These are phyloP conservation scores for Neopestalotiopsis rosae DNA, from an alignment of 2,329 filamentous ascomycete genomes.

Conservation along the genomic window DNA sequence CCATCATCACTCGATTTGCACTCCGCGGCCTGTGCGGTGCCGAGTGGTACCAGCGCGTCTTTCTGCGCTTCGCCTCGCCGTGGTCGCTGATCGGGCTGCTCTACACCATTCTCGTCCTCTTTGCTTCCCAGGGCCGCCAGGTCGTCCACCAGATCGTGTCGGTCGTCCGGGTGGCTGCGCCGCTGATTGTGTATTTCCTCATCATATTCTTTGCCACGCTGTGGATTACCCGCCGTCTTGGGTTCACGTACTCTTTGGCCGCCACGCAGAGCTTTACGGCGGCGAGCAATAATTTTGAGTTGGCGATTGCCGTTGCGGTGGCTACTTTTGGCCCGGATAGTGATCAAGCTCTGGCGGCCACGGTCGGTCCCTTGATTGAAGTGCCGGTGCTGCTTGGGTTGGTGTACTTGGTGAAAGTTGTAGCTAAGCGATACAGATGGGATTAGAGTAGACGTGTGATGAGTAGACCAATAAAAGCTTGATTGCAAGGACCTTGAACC, in stretches of 20 bases:
- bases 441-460: slow-evolving; percentile 26
- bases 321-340: slow-evolving; percentile 80
- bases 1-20: slow-evolving; percentile 73
- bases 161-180: slow-evolving; percentile 80
- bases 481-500: background rate
- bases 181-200: slow-evolving; percentile 81
- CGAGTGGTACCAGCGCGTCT: slow-evolving; percentile 69
- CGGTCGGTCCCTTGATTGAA: slow-evolving; percentile 85
- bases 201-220: slow-evolving; percentile 76
- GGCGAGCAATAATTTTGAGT: slow-evolving; percentile 91
- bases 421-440: slow-evolving; percentile 62
- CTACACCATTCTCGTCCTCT: slow-evolving; percentile 86
- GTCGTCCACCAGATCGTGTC: slow-evolving; percentile 85
- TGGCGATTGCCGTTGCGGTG: slow-evolving; percentile 87
- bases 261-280: slow-evolving; percentile 87
- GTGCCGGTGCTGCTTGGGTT: slow-evolving; percentile 80
- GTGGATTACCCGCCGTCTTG: slow-evolving; percentile 63
- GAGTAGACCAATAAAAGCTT: background rate
- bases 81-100: slow-evolving; percentile 83
- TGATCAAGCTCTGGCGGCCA: slow-evolving; percentile 80
- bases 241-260: slow-evolving; percentile 74
- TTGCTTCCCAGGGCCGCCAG: slow-evolving; percentile 78
- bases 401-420: slow-evolving; percentile 74
- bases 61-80: slow-evolving; percentile 73
- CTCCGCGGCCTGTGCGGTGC: slow-evolving; percentile 61